Conservation (phyloP, 2,329 filamentous ascomycete species). For the Ampelomyces quisqualis region DNA sequence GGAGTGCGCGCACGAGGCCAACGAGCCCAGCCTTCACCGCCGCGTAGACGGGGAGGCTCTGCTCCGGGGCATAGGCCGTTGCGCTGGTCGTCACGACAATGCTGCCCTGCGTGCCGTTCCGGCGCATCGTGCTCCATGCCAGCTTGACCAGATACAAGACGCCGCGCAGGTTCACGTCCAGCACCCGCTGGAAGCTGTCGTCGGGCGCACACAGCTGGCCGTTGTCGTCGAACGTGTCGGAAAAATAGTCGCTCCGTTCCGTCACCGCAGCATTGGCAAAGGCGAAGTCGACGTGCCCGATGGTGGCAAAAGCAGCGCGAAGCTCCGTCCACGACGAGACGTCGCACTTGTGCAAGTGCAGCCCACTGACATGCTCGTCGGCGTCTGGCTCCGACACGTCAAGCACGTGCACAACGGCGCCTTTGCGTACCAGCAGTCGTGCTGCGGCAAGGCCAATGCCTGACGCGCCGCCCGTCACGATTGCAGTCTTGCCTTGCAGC, state of each 20-base stretch:
- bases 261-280: conserved; percentile 42
- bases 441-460: conserved; percentile 50
- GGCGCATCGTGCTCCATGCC: conserved; percentile 28
- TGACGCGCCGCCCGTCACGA: conserved; percentile 27
- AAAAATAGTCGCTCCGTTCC: conserved; percentile 34
- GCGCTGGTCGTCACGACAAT: conserved; percentile 46
- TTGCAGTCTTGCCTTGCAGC: not conserved
- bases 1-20: conserved; percentile 39
- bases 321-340: not conserved
- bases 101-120: conserved; percentile 24
- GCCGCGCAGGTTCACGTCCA: conserved; percentile 42
- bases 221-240: conserved; percentile 29
- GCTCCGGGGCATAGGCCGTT: conserved; percentile 44
- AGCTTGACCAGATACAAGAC: conserved; percentile 42
- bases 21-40: conserved; percentile 18
- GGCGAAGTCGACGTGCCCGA: conserved; percentile 33
- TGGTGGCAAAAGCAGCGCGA: conserved; percentile 17
- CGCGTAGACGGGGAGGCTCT: conserved; percentile 40
- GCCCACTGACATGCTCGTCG: conserved; percentile 22
- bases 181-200: conserved; percentile 25
- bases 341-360: conserved; percentile 10
- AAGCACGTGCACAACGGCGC: conserved; percentile 46
- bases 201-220: conserved; percentile 33
- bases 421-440: conserved; percentile 41
- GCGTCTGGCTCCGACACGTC: conserved; percentile 39